Base-by-base conservation (phyloP, 768 basidiomycete species). In the Trametes punicea region DNA sequence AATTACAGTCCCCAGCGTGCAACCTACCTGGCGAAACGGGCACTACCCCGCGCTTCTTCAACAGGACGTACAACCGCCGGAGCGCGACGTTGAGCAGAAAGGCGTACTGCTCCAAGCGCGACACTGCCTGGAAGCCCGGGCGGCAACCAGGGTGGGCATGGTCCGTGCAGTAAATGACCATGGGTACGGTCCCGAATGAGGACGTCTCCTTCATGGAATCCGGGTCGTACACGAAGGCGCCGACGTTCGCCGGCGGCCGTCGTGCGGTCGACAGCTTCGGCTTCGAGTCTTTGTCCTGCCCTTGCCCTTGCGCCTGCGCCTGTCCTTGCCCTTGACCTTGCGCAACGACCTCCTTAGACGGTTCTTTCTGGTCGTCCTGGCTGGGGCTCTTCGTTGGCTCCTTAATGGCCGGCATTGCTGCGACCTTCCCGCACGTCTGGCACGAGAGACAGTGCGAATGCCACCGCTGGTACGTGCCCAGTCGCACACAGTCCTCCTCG, bases 401-500 rank as follows among this genome's bases (percentile, higher is more conserved):
- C 74, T 83, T 84, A 16, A 77, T 73, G 8, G 77, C 65, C 5
- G 81, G 81, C 31, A 83, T 80, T 21, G 83, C 83, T 23, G 93
- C 89, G 25, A 76, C 76, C 68, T 86, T 90, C 8, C 91, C 89
- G 65, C 96, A 98, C 20, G 75, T 75, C 13, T 72, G 73, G 63
- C 97, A 99, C 56, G 88, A 84, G n/a, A 99, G 75, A 69, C 97
- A 99, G 29, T 89, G 80, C 2, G 93, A 90, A 72, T 99, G 97
- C 97, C 97, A 98, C 42, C 96, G 81, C 66, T 93, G 88, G 73
- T 94, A 96, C n/a, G 93, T 95, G 30, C 94, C 97, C 26, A 96
- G 74, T 55, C 97, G 81, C 41, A 93, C 90, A 66, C 97, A 98
- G 62, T 98, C 97, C 69, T 99, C 97, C 72, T 99, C 97, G 21